Conservation (phyloP, 192 early-diverging fungal species). For the Backusella parvicylindrica region DNA sequence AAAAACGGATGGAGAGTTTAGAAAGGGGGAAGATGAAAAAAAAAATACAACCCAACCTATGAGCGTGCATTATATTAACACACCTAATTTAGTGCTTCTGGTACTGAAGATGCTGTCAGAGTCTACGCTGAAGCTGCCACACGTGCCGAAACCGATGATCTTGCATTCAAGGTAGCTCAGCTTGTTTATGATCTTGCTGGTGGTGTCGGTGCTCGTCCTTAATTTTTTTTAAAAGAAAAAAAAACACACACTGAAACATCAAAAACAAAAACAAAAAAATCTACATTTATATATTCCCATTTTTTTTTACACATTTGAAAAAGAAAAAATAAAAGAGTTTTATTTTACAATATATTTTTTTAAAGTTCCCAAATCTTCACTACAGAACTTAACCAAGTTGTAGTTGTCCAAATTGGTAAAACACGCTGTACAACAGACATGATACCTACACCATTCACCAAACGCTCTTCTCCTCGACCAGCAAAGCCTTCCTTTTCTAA, state of each 20-base stretch:
- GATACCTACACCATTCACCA: slow-evolving; percentile 42
- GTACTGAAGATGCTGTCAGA: slow-evolving; percentile 98
- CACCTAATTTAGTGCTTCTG: slow-evolving; percentile 68
- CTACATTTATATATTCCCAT: neutral
- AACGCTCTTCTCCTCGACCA: slow-evolving; percentile 35
- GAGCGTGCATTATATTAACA: neutral
- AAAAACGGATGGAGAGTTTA: neutral
- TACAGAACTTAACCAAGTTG: slow-evolving; percentile 36
- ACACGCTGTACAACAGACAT: slow-evolving; percentile 15
- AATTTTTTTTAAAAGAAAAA: neutral
- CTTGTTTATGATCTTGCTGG: slow-evolving; percentile 92
- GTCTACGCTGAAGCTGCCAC: slow-evolving; percentile 99
- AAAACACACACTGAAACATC: neutral
- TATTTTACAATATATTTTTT: neutral
- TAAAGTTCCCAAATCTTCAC: slow-evolving; percentile 38
- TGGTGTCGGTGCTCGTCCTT: slow-evolving; percentile 84
- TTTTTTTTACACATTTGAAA: neutral
- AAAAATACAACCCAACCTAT: neutral
- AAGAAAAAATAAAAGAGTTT: neutral
- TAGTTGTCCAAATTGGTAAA: slow-evolving; percentile 34
- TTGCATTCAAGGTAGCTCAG: slow-evolving; percentile 84
- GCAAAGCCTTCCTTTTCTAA: slow-evolving; percentile 50
- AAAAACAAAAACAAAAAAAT: neutral
- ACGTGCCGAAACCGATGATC: slow-evolving; percentile 80
- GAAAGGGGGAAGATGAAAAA: neutral